Conservation (phyloP, 331 rosid species). For the Pyracantha coccinea region DNA sequence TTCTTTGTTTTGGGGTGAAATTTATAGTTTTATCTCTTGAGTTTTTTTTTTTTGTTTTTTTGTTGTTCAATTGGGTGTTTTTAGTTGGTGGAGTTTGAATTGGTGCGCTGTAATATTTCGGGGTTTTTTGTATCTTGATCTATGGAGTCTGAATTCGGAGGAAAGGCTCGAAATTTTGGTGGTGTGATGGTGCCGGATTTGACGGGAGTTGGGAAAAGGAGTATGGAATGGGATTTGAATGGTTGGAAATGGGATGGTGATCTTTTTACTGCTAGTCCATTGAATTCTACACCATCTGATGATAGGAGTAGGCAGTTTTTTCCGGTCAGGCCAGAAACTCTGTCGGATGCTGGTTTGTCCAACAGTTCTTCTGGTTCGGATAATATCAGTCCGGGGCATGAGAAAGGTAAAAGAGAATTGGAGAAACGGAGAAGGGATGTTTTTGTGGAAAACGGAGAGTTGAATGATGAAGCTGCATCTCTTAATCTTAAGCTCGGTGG, state of each 20-base stretch:
- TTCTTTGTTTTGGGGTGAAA: neutral
- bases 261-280: conserved; percentile 56
- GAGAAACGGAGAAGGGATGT: conserved; percentile 65
- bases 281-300: conserved; percentile 49
- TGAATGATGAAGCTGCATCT: conserved; percentile 37
- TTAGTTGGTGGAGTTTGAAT: conserved; percentile 1
- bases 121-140: conserved; percentile 6
- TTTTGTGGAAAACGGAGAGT: conserved; percentile 33
- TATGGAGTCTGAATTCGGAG: conserved; percentile 65
- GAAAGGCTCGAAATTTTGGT: conserved; percentile 30
- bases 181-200: conserved; percentile 18
- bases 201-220: conserved; percentile 49
- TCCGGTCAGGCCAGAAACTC: conserved; percentile 41
- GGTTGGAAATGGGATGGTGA: conserved; percentile 92
- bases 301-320: conserved; percentile 38
- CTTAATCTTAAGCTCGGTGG: conserved; percentile 66
- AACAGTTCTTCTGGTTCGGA: conserved; percentile 41
- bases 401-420: conserved; percentile 51
- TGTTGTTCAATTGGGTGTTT: neutral
- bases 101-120: neutral
- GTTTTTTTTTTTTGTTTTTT: neutral
- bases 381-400: conserved; percentile 28
- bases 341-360: conserved; percentile 32
- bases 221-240: conserved; percentile 84
- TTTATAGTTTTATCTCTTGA: neutral